Conservation (phyloP, 306 rosid species). For the Pueraria montana region DNA sequence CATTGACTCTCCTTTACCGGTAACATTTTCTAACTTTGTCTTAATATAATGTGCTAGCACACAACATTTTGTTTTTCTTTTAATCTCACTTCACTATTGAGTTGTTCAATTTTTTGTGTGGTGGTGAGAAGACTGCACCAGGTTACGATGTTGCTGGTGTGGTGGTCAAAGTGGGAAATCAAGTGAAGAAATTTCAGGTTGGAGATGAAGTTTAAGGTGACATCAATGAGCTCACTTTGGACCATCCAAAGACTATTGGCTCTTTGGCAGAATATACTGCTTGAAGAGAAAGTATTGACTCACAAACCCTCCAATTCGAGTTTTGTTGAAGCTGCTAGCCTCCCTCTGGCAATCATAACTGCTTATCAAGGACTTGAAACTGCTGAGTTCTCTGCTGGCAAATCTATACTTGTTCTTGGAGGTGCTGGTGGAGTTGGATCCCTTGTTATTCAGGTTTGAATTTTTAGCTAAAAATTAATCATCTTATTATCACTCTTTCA, state of each 20-base stretch:
- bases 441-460: too few relatives aligned
- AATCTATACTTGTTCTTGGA: too few relatives aligned
- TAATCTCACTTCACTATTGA: too few relatives aligned
- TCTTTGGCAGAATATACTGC: constrained; percentile 49
- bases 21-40: not conserved
- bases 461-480: too few relatives aligned
- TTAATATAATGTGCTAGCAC: too few relatives aligned
- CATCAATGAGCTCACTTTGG: not conserved
- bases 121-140: constrained; percentile 22
- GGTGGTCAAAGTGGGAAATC: constrained; percentile 43
- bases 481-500: too few relatives aligned
- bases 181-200: constrained; percentile 39
- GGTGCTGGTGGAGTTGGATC: too few relatives aligned
- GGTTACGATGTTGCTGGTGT: constrained; percentile 49
- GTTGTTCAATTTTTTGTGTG: too few relatives aligned
- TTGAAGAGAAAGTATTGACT: constrained; percentile 64
- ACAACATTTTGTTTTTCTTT: too few relatives aligned
- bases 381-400: constrained; percentile 46
- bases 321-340: constrained; percentile 72
- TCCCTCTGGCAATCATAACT: constrained; percentile 65
- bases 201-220: constrained; percentile 40
- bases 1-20: constrained; percentile 50
- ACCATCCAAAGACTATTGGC: not conserved
- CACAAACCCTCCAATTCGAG: constrained; percentile 69
- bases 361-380: constrained; percentile 69